phyloP scores from a whole-genome alignment of 1,284 basidiomycete genomes.

The Austroboletus niveus region DNA sequence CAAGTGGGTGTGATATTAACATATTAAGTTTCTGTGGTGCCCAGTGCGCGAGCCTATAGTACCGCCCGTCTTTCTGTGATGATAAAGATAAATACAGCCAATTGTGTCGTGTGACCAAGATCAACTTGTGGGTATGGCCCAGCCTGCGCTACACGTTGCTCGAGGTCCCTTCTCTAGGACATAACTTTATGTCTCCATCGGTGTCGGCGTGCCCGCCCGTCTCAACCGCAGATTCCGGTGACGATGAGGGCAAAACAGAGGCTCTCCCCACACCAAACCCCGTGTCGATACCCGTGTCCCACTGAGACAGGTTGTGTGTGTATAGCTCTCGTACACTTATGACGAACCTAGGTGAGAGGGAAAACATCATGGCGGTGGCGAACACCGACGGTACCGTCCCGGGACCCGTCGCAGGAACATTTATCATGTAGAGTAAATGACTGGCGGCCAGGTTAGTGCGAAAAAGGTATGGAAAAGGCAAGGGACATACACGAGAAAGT shows the following conservation, averaged over 20 bases:
- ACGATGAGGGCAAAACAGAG: neutral
- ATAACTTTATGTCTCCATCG: no score
- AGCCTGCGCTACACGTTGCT: no score
- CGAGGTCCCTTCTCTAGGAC: no score
- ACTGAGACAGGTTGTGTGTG: neutral
- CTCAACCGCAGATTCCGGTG: neutral
- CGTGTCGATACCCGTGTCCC: slow-evolving; percentile 7
- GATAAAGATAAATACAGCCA: no score
- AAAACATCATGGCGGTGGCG: slow-evolving; percentile 8
- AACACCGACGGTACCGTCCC: neutral
- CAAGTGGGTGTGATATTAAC: no score
- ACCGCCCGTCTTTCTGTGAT: no score
- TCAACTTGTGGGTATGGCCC: no score
- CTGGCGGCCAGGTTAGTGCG: neutral
- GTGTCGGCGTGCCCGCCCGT: no score
- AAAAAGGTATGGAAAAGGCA: neutral
- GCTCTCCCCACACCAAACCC: slow-evolving; percentile 16
- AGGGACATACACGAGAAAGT: slow-evolving; percentile 16
- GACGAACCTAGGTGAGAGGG: slow-evolving; percentile 21
- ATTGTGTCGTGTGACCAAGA: no score
- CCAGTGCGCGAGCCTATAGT: no score
- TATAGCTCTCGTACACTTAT: slow-evolving; percentile 17
- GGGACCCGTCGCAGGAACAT: neutral
- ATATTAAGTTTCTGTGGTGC: no score
- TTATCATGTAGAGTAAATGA: slow-evolving; percentile 15